Evolutionary conservation across 2,329 filamentous ascomycete genomes (phyloP), one percentile per base, ranked within the genome.

Genomic region (Pseudogymnoascus sp.): DNA sequence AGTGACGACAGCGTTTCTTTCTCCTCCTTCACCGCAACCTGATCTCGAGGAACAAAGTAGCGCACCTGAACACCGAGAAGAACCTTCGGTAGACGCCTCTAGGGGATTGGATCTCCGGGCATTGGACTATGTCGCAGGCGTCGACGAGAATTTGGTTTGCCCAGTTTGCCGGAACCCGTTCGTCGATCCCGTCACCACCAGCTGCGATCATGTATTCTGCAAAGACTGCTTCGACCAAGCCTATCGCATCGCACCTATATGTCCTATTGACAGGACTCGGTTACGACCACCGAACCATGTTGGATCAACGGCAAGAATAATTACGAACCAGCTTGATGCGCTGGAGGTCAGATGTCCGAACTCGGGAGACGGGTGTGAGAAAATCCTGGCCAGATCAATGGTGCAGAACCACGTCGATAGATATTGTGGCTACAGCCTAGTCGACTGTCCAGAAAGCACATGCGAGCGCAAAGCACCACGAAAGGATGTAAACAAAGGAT

Each of bases 151-250:
- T 57, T 70, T 76, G 22, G 65, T 74, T 14, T 76, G 74, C 61
- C 71, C 73, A 16, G 74, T 76, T 63, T 88, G 85, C 72, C 82
- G 81, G 66, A 78, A 82, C 9, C 81, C 85, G 2, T 77, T 87
- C 41, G 74, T 87, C 57, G 76, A 81, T 12, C 84, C 85, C 0
- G 76, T 84, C 57, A 84, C 84, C 41, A 86, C 84, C 0, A 74
- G 75, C 6, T 88, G 85, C 71, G 81, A 85, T 62, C 85, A 88
- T 69, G 84, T 83, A 11, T 88, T 88, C 69, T 88, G 85, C 67
- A 78, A 79, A 59, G 75, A 75, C 4, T 88, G 85, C 67, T 74
- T 87, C 25, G 67, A 72, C 47, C 73, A 76, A 63, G 74, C 78
- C 6, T 63, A 62, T 73, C 77, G 60, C 70, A 73, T 59, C 68